These are phyloP conservation scores for Exophiala calicioides DNA, from an alignment of 2,329 filamentous ascomycete genomes.

Conservation along the genomic window DNA sequence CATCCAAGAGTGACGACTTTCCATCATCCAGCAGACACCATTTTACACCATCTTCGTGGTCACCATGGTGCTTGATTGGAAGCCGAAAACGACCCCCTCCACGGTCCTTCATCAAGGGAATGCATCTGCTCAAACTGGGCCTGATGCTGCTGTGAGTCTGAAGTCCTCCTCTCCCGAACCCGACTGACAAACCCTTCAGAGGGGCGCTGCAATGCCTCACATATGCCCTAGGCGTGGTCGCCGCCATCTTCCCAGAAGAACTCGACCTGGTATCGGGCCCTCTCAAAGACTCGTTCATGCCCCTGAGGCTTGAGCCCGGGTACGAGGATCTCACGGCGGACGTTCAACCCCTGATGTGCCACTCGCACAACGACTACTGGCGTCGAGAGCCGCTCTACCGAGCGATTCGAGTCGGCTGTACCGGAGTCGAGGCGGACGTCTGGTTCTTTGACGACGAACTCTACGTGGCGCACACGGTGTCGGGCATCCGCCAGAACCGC, in stretches of 20 bases:
- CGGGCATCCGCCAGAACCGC: conserved; percentile 46
- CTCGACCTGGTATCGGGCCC: conserved; percentile 38
- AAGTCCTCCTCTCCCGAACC: too few relatives aligned
- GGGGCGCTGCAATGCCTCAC: too few relatives aligned
- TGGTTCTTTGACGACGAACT: conserved; percentile 51
- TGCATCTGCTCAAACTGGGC: too few relatives aligned
- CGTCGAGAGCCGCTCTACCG: conserved; percentile 55
- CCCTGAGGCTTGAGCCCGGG: background rate
- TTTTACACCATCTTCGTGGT: too few relatives aligned
- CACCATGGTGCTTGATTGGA: too few relatives aligned
- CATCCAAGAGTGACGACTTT: too few relatives aligned
- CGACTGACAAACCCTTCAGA: too few relatives aligned
- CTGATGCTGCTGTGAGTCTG: too few relatives aligned
- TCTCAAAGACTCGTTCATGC: conserved; percentile 37
- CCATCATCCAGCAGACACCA: too few relatives aligned
- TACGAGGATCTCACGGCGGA: conserved; percentile 49
- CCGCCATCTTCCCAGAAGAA: conserved; percentile 43
- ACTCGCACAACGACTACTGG: conserved; percentile 63
- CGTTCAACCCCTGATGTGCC: conserved; percentile 52
- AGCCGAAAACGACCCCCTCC: too few relatives aligned
- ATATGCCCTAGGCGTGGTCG: too few relatives aligned
- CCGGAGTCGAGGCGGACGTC: conserved; percentile 59
- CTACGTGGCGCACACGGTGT: conserved; percentile 56
- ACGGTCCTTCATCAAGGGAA: too few relatives aligned
- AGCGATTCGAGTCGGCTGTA: conserved; percentile 56